A percentile compares a stretch with the other conserved stretches of the same genome.
Conservation (phyloP, 2,329 filamentous ascomycete genomes). For the Fusarium sp. region DNA sequence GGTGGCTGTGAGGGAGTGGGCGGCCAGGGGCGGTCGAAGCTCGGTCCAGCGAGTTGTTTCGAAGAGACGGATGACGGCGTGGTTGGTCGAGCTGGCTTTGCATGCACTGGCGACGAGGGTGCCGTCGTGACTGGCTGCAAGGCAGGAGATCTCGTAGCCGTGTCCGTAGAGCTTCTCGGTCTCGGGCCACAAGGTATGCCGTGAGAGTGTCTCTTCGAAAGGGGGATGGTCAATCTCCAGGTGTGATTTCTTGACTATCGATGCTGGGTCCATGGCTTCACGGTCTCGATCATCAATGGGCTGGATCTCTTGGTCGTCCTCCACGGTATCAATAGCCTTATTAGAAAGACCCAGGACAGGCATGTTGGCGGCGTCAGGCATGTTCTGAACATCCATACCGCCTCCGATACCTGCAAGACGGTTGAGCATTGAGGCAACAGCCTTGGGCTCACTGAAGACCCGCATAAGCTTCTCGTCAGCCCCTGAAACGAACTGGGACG, state of each 20-base stretch:
- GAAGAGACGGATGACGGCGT: conserved; percentile 93
- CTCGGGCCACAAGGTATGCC: conserved; percentile 95
- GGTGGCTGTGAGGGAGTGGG: conserved; percentile 88
- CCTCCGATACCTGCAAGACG: conserved; percentile 73
- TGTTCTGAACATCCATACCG: conserved; percentile 54
- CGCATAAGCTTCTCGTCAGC: conserved; percentile 98
- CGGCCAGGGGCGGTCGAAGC: conserved; percentile 82
- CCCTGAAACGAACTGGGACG: conserved; percentile 87
- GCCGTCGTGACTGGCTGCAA: conserved; percentile 82
- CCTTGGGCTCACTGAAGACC: conserved; percentile 90
- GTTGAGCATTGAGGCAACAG: conserved; percentile 80
- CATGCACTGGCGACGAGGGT: conserved; percentile 89
- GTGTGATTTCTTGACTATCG: conserved; percentile 69
- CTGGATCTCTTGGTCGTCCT: conserved; percentile 62
- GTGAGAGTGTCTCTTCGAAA: conserved; percentile 87
- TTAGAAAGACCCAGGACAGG: conserved; percentile 96
- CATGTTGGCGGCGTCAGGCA: conserved; percentile 93
- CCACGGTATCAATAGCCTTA: conserved; percentile 80
- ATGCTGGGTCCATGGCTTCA: conserved; percentile 67
- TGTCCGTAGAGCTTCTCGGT: conserved; percentile 97
- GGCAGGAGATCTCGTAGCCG: conserved; percentile 93
- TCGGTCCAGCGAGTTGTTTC: conserved; percentile 91
- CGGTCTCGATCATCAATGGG: conserved; percentile 62
- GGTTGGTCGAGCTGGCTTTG: conserved; percentile 90
- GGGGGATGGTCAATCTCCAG: conserved; percentile 80